Evolutionary conservation across 2,329 filamentous ascomycete genomes (phyloP), one percentile per base, ranked within the genome.

Genomic region (Diaporthe sp.): DNA sequence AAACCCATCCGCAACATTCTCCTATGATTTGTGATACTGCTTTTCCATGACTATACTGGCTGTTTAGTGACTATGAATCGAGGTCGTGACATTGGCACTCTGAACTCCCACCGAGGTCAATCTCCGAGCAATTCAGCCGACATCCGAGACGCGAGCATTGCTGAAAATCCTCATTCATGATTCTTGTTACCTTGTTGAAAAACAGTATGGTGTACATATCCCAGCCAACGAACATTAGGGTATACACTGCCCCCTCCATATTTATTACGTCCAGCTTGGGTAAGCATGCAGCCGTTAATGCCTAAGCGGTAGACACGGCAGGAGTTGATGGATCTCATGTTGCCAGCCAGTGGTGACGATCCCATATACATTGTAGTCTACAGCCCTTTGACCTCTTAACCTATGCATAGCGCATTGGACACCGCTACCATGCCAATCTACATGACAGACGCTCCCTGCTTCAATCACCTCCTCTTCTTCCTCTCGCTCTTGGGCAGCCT

Each of bases 391-490:
- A 31, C 39, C 55, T 10, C 25, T 25, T 25, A 4, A 39, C 42
- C 44, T 17, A 25, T 49, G 17, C 22, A 15, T 37, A 37, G 19
- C n/a, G 12, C n/a, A 55, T 55, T 8, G 15, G 19, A 44, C 15
- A 22, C 34, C 39, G 8, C 34, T 9, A 22, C 9, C 2, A 31
- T 13, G 22, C 25, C 9, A 9, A 42, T 17, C 19, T 39, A 49
- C 31, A 68, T 4, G 9, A 59, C 13, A 61, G 22, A 10, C 10
- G 31, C 31, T 6, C n/a, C 17, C 6, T 13, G 25, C 8, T 28
- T 15, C 22, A 22, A 65, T 59, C 69, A 68, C 42, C 75, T 46
- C 57, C 73, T 77, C 73, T 62, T 75, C 73, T 77, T 77, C 49
- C 58, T 73, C 42, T 77, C 75, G 25, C 46, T 75, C 49, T 49